phyloP scores from a whole-genome alignment of 495 filamentous ascomycete genomes.

The Lichenothelia convexa region DNA sequence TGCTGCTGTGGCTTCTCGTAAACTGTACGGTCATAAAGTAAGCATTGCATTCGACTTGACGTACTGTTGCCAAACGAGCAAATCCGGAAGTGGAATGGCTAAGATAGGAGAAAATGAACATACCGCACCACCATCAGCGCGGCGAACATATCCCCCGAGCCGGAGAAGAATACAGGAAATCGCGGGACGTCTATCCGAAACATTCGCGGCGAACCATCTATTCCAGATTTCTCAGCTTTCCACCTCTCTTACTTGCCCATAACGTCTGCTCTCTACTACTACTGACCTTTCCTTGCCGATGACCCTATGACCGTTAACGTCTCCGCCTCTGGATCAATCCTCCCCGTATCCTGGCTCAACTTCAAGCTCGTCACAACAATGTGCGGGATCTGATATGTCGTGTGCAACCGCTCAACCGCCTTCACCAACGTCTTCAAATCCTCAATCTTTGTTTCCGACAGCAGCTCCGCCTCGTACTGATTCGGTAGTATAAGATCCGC shows the following conservation, averaged over 20 bases:
- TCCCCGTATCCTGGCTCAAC: constrained; percentile 1
- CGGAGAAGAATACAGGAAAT: constrained; percentile 82
- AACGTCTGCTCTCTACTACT: too few species aligned
- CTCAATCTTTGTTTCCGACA: constrained; percentile 65
- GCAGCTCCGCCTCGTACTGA: constrained; percentile 89
- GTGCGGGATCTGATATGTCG: constrained; percentile 61
- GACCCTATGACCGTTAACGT: constrained; percentile 65
- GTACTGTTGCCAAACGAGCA: too few species aligned
- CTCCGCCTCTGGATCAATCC: constrained; percentile 5
- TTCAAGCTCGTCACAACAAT: constrained; percentile 85
- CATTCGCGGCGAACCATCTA: constrained; percentile 45
- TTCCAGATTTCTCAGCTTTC: too few species aligned
- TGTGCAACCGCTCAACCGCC: constrained; percentile 63
- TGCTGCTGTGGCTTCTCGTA: constrained; percentile 55
- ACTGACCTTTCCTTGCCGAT: too few species aligned
- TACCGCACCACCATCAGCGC: constrained; percentile 74
- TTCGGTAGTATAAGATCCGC: constrained; percentile 91
- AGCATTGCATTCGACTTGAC: too few species aligned
- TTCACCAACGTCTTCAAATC: constrained; percentile 50
- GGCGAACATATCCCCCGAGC: constrained; percentile 96
- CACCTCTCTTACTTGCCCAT: too few species aligned
- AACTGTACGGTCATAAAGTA: too few species aligned
- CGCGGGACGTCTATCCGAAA: constrained; percentile 74
- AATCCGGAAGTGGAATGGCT: too few species aligned
- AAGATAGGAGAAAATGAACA: too few species aligned